Conservation (phyloP, 139 green algal species). For the Pleodorina starrii region DNA sequence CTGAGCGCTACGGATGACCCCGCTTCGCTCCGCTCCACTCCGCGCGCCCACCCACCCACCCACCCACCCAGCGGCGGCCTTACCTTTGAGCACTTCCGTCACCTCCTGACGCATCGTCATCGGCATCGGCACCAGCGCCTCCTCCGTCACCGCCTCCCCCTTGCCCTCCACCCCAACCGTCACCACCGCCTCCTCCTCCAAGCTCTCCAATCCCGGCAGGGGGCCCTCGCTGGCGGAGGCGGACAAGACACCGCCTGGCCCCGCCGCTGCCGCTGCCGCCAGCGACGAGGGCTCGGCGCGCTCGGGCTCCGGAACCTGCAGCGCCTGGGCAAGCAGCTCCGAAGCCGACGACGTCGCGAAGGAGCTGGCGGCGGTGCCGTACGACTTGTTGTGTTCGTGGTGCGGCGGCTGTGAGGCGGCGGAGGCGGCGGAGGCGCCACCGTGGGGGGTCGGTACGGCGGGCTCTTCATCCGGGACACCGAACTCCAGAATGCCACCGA, state of each 20-base stretch:
- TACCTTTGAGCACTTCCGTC: slow-evolving; percentile 41
- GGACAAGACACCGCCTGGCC: not conserved
- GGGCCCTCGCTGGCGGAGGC: no score
- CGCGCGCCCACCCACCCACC: no score
- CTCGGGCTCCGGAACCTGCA: not conserved
- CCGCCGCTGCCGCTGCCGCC: not conserved
- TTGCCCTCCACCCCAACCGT: not conserved
- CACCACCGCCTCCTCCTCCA: not conserved
- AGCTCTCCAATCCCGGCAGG: not conserved
- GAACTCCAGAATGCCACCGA: not conserved
- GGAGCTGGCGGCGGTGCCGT: not conserved
- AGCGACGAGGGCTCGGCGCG: not conserved
- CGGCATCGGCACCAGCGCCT: no score
- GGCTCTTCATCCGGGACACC: not conserved
- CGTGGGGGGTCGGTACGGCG: not conserved
- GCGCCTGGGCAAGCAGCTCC: slow-evolving; percentile 36
- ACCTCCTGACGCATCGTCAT: slow-evolving; percentile 49
- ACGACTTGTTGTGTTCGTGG: not conserved
- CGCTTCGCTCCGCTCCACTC: no score
- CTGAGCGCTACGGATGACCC: no score
- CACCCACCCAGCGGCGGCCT: no score
- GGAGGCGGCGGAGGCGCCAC: not conserved
- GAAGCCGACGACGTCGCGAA: not conserved
- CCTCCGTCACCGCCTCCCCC: not conserved
- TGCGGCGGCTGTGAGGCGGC: not conserved